phyloP scores from a whole-genome alignment of 176 grass and related monocot species.

The Cenchrus americanus region DNA sequence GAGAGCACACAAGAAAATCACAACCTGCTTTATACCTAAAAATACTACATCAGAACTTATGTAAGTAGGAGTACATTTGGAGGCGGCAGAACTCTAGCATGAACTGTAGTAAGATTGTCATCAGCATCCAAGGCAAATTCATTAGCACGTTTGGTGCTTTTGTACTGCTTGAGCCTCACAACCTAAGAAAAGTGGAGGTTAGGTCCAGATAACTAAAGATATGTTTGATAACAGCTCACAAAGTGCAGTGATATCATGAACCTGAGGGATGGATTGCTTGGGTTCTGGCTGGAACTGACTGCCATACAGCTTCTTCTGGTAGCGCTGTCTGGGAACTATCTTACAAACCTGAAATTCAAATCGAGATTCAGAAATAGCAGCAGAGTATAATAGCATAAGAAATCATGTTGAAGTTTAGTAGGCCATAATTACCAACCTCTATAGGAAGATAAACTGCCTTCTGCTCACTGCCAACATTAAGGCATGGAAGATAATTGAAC shows the following conservation, averaged over 20 bases:
- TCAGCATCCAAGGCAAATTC: conserved; percentile 71
- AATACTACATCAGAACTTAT: neutral
- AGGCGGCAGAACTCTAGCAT: conserved; percentile 62
- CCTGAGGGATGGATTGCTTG: conserved; percentile 51
- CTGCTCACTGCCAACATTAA: conserved; percentile 63
- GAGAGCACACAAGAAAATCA: neutral
- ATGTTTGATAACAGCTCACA: neutral
- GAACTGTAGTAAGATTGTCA: conserved; percentile 41
- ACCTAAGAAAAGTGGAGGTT: conserved; percentile 38
- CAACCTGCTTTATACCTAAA: neutral
- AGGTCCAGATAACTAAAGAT: conserved; percentile 22
- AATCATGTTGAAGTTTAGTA: conserved; percentile 7
- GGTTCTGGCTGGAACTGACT: conserved; percentile 30
- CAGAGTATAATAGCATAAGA: neutral
- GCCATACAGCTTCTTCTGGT: conserved; percentile 52
- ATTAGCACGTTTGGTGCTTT: conserved; percentile 49
- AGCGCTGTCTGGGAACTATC: conserved; percentile 61
- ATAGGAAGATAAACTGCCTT: conserved; percentile 68
- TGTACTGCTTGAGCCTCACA: conserved; percentile 45
- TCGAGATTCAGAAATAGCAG: neutral
- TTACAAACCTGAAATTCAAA: conserved; percentile 52
- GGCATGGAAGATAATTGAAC: conserved; percentile 56
- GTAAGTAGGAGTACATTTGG: conserved; percentile 45
- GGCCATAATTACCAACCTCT: conserved; percentile 52
- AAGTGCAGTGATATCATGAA: conserved; percentile 21